Conservation (phyloP, 352 stramenopile genomes). For the Phytophthora podocarpi region DNA sequence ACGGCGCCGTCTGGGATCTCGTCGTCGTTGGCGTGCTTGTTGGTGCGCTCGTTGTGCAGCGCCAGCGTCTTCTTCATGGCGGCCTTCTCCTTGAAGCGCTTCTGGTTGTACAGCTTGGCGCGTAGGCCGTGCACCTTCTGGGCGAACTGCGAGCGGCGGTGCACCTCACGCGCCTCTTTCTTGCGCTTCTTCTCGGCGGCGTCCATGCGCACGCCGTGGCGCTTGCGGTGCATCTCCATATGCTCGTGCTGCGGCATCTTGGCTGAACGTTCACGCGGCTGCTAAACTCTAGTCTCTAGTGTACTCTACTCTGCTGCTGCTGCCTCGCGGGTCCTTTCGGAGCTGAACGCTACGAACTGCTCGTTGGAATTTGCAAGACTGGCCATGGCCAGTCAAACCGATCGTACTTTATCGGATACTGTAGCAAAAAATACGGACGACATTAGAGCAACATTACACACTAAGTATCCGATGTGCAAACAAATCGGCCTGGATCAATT, state of each 20-base stretch:
- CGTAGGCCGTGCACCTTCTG: conserved; percentile 99
- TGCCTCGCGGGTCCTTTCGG: conserved; percentile 17
- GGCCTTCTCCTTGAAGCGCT: conserved; percentile 99
- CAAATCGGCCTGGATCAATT: too few species aligned
- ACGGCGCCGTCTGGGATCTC: conserved; percentile 96
- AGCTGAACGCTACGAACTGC: conserved; percentile 22
- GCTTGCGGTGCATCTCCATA: conserved; percentile 99
- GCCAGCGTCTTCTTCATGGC: conserved; percentile 99
- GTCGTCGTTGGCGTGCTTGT: conserved; percentile 99
- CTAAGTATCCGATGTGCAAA: too few species aligned
- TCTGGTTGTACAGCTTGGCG: conserved; percentile 99
- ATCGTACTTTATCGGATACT: conserved; percentile 19
- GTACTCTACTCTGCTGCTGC: neutral
- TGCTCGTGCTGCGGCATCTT: conserved; percentile 99
- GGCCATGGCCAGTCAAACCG: conserved; percentile 29
- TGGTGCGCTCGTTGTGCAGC: conserved; percentile 98
- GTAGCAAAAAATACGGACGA: conserved; percentile 1
- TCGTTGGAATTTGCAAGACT: conserved; percentile 16
- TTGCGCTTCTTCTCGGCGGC: conserved; percentile 97
- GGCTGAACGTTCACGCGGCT: conserved; percentile 4
- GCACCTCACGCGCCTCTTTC: conserved; percentile 97
- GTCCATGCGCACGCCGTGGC: conserved; percentile 98
- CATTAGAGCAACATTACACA: conserved; percentile 11
- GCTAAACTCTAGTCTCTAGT: too few species aligned
- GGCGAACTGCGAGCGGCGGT: conserved; percentile 97